These are phyloP conservation scores for Backusella mclennaniae DNA, from an alignment of 192 early-diverging fungal species.

Conservation along the genomic window DNA sequence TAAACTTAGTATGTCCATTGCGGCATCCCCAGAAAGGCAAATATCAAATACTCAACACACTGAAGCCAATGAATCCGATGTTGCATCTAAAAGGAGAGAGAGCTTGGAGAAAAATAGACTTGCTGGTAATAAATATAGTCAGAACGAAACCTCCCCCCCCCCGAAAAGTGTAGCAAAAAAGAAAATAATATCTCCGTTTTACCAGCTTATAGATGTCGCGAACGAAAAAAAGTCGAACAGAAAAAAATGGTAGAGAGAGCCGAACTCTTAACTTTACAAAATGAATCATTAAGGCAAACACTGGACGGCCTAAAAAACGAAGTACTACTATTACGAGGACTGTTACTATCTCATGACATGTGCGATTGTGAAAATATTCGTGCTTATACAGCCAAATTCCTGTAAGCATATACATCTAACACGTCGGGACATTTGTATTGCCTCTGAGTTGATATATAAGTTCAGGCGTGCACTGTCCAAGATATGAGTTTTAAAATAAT, in stretches of 20 bases:
- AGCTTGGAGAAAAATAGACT: conserved; percentile 4
- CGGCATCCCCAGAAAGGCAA: background rate
- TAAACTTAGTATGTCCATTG: background rate
- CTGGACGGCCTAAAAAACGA: conserved; percentile 19
- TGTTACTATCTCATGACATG: conserved; percentile 19
- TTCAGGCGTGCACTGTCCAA: background rate
- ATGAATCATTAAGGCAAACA: conserved; percentile 10
- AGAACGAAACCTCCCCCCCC: background rate
- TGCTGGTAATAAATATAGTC: background rate
- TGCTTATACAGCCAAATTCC: background rate
- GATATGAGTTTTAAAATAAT: background rate
- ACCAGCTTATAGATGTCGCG: conserved; percentile 4
- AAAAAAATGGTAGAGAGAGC: conserved; percentile 10
- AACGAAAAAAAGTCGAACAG: conserved; percentile 6
- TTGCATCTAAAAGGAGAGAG: background rate
- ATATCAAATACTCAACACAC: background rate
- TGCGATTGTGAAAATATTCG: conserved; percentile 22
- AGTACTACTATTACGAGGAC: conserved; percentile 15
- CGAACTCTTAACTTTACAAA: background rate
- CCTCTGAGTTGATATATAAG: background rate
- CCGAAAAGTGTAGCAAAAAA: background rate
- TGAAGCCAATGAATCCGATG: background rate
- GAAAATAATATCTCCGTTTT: conserved; percentile 2
- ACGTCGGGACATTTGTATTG: background rate
- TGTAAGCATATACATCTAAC: background rate